Conservation (phyloP, 345 rosid species). For the Microthlaspi erraticum region DNA sequence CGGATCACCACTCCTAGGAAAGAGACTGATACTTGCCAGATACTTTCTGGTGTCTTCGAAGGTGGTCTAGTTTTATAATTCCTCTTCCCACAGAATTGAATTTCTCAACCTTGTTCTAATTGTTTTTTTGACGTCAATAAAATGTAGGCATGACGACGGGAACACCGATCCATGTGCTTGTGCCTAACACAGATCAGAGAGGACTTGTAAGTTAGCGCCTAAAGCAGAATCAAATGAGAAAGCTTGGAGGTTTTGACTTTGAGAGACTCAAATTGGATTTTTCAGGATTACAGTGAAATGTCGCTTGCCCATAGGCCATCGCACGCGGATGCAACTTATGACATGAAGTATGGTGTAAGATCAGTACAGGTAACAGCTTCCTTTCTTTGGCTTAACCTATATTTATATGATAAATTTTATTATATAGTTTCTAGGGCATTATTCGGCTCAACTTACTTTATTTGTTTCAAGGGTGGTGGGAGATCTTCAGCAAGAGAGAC, state of each 20-base stretch:
- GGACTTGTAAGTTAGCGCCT: conserved; percentile 68
- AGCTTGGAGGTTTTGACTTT: conserved; percentile 4
- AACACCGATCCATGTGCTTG: conserved; percentile 87
- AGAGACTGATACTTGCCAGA: conserved; percentile 93
- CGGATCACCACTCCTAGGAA: conserved; percentile 98
- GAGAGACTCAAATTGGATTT: neutral
- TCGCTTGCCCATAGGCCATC: conserved; percentile 95
- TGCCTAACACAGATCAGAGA: conserved; percentile 98
- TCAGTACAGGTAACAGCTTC: conserved; percentile 71
- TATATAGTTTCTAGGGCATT: neutral
- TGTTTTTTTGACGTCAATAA: neutral
- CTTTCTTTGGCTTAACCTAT: neutral
- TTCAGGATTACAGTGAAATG: conserved; percentile 98
- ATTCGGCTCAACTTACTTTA: conserved; percentile 2
- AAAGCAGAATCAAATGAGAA: neutral
- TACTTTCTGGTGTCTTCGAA: conserved; percentile 84
- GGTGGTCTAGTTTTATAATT: conserved; percentile 49
- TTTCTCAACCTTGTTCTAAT: conserved; percentile 4
- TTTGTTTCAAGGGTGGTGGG: conserved; percentile 79
- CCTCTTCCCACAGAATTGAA: neutral
- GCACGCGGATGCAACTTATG: conserved; percentile 99
- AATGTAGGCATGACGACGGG: conserved; percentile 90
- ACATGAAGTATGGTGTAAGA: conserved; percentile 99
- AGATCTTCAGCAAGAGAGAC: conserved; percentile 99
- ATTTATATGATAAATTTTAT: neutral